Evolutionary conservation across 2,329 filamentous ascomycete species (phyloP).

Genomic region (Phialophora macrospora): DNA sequence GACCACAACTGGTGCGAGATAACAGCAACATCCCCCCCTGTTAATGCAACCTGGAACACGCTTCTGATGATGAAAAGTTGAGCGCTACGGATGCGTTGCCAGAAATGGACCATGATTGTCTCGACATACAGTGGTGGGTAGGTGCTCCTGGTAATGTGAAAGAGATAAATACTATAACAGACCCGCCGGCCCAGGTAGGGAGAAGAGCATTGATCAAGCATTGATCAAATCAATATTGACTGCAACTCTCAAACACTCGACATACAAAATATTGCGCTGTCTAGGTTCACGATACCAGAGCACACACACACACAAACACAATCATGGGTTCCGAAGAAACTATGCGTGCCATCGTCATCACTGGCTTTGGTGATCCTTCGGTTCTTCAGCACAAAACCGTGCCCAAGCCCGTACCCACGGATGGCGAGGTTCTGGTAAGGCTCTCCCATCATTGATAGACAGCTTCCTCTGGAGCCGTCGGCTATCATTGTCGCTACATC

Average conservation of each 20-base stretch:
- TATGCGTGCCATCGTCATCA: slow-evolving; percentile 47
- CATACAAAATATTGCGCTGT: not conserved
- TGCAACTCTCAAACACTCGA: not conserved
- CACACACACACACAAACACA: not conserved
- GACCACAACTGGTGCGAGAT: not conserved
- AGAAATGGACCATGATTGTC: not conserved
- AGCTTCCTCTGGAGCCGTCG: not conserved
- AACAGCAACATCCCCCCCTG: not conserved
- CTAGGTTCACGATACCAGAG: not conserved
- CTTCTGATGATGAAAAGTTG: not conserved
- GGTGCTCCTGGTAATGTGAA: not conserved
- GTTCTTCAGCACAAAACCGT: slow-evolving; percentile 41
- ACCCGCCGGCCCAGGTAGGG: not conserved
- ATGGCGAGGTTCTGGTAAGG: slow-evolving; percentile 40
- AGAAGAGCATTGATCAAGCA: not conserved
- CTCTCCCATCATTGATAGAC: not conserved
- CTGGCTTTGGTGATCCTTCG: slow-evolving; percentile 43
- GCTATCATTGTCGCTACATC: not conserved
- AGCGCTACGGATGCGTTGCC: not conserved
- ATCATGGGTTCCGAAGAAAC: slow-evolving; percentile 23
- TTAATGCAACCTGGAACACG: not conserved
- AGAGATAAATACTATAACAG: not conserved
- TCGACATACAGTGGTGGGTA: not conserved
- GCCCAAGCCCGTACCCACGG: slow-evolving; percentile 40
- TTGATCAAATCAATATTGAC: not conserved